These are phyloP conservation scores for Gonium pectorale DNA, from an alignment of 139 green algal genomes.

Conservation along the genomic window DNA sequence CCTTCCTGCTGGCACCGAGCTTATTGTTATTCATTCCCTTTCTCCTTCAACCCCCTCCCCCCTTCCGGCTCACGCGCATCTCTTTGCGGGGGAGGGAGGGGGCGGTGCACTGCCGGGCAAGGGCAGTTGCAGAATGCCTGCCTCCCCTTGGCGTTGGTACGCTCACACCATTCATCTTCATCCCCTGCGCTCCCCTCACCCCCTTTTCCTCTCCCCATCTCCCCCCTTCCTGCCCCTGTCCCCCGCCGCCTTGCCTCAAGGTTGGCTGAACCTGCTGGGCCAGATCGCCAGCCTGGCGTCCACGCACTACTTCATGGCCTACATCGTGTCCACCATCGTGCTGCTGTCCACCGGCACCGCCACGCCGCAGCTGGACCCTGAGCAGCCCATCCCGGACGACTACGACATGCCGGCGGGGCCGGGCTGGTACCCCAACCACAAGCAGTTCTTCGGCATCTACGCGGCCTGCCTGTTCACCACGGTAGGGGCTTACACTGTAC, in stretches of 20 bases:
- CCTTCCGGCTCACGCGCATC: too few relatives aligned
- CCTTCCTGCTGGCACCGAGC: too few relatives aligned
- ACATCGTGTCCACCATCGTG: constrained; percentile 36
- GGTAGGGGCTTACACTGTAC: not conserved
- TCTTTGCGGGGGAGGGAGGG: too few relatives aligned
- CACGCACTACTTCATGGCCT: constrained; percentile 48
- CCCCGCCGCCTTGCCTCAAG: not conserved
- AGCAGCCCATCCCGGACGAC: not conserved
- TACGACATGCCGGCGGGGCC: not conserved
- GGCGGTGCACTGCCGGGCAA: too few relatives aligned
- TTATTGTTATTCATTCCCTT: too few relatives aligned
- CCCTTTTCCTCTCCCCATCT: not conserved
- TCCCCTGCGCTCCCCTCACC: too few relatives aligned
- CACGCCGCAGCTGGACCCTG: not conserved
- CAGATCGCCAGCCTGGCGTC: constrained; percentile 49
- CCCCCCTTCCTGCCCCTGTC: not conserved
- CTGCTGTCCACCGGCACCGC: constrained; percentile 45
- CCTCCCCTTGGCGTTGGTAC: too few relatives aligned
- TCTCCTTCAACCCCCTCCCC: too few relatives aligned
- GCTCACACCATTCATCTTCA: too few relatives aligned
- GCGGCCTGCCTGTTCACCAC: constrained; percentile 43
- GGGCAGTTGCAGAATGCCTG: too few relatives aligned
- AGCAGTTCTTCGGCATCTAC: constrained; percentile 53
- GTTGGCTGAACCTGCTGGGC: constrained; percentile 54
- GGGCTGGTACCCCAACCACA: constrained; percentile 8